Conservation (phyloP, 192 early-diverging fungal species). For the Coemansia sp. region DNA sequence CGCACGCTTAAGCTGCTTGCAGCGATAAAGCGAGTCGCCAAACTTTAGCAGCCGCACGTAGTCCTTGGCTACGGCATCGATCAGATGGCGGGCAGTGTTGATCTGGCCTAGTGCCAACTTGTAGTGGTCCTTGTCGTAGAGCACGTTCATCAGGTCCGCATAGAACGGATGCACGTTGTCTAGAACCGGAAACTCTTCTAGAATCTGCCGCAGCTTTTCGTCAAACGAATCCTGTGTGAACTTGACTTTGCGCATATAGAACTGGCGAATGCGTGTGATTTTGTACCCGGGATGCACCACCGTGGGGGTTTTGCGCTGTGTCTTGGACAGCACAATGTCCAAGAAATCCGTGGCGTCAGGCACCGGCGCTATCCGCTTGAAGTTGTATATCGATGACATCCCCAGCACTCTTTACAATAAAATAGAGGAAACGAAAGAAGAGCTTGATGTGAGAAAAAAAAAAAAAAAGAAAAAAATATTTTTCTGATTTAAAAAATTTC, state of each 20-base stretch:
- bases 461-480: background rate
- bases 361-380: slow-evolving; percentile 96
- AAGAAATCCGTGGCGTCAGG: slow-evolving; percentile 90
- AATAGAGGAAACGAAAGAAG: background rate
- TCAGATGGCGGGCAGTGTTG: slow-evolving; percentile 95
- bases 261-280: slow-evolving; percentile 94
- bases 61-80: slow-evolving; percentile 97
- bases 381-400: slow-evolving; percentile 85
- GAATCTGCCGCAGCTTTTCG: slow-evolving; percentile 90
- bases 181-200: slow-evolving; percentile 96
- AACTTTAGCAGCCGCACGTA: slow-evolving; percentile 97
- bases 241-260: slow-evolving; percentile 99
- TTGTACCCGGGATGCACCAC: slow-evolving; percentile 97
- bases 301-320: slow-evolving; percentile 95
- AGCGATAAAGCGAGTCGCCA: slow-evolving; percentile 98
- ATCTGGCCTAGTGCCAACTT: slow-evolving; percentile 98
- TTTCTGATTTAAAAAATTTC: slow-evolving; percentile 5
- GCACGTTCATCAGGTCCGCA: slow-evolving; percentile 99
- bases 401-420: background rate
- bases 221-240: slow-evolving; percentile 97
- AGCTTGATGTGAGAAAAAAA: background rate
- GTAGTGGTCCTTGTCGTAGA: slow-evolving; percentile 99
- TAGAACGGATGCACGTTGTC: slow-evolving; percentile 99
- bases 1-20: slow-evolving; percentile 98
- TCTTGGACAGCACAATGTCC: slow-evolving; percentile 97